Evolutionary conservation across 1,139 yeast species (phyloP).

Genomic region (Zygotorulaspora mrakii): DNA sequence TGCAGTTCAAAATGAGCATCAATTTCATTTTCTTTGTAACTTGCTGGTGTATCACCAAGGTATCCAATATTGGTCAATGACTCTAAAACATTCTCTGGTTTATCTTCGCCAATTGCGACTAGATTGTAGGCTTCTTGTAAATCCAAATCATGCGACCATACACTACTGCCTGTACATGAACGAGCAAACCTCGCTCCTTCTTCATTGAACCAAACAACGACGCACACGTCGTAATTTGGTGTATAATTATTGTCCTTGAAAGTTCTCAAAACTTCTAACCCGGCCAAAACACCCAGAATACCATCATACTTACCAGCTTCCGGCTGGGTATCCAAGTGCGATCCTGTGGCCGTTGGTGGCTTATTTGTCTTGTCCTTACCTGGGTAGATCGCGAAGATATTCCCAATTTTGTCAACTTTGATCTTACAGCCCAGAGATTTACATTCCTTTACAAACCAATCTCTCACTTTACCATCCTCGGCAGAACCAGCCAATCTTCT

Average conservation of each 20-base stretch:
- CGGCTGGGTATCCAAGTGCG: constrained; percentile 77
- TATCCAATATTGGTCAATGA: constrained; percentile 63
- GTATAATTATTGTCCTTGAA: constrained; percentile 53
- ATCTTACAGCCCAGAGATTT: constrained; percentile 53
- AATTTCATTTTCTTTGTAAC: constrained; percentile 50
- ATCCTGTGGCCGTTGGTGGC: constrained; percentile 64
- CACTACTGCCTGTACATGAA: constrained; percentile 61
- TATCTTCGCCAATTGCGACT: constrained; percentile 51
- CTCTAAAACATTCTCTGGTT: constrained; percentile 49
- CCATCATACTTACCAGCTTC: constrained; percentile 77
- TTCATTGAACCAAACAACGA: constrained; percentile 70
- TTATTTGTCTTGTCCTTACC: constrained; percentile 43
- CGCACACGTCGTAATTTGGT: constrained; percentile 63
- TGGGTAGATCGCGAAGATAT: constrained; percentile 61
- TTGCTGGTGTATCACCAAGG: constrained; percentile 49
- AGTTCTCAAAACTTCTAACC: constrained; percentile 63
- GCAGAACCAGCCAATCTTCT: constrained; percentile 60
- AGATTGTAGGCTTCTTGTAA: constrained; percentile 49
- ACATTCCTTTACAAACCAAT: constrained; percentile 60
- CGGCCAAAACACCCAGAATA: constrained; percentile 62
- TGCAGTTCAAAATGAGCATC: constrained; percentile 71
- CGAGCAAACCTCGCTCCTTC: constrained; percentile 75
- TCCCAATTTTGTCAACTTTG: constrained; percentile 61
- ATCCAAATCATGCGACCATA: constrained; percentile 55
- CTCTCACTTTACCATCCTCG: constrained; percentile 60